These are phyloP conservation scores for Cryptosporidium sp. DNA, from an alignment of 169 alveolate genomes.

Conservation along the genomic window DNA sequence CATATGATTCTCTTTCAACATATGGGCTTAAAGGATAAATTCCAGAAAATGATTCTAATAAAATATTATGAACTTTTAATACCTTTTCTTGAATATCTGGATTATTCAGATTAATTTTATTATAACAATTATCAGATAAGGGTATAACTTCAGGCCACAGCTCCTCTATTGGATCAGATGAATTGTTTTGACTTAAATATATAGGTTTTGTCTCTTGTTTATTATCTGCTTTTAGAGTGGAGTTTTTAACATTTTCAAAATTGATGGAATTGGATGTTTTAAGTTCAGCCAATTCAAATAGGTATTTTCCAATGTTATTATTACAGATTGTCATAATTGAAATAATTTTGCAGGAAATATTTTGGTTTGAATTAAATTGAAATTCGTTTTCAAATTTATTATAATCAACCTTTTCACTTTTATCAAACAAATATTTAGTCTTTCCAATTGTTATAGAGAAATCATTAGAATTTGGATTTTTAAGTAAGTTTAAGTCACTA, in stretches of 20 bases:
- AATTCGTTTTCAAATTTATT: not conserved
- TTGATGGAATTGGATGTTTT: not conserved
- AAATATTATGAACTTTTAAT: not conserved
- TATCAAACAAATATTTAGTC: not conserved
- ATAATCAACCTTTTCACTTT: not conserved
- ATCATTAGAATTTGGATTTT: constrained; percentile 9
- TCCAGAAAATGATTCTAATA: constrained; percentile 1
- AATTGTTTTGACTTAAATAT: not conserved
- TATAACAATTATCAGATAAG: constrained; percentile 29
- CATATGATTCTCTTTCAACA: not conserved
- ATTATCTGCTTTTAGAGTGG: not conserved
- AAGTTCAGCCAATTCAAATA: not conserved
- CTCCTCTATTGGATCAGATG: not conserved
- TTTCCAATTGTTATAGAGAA: constrained; percentile 8
- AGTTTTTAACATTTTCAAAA: not conserved
- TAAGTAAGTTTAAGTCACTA: constrained; percentile 22
- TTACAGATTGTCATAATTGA: not conserved
- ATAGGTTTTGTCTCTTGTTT: not conserved
- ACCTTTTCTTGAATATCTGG: constrained; percentile 16
- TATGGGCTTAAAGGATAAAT: not conserved
- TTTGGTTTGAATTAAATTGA: not conserved
- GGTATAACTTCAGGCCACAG: constrained; percentile 48
- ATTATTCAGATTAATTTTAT: constrained; percentile 8
- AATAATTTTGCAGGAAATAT: not conserved
- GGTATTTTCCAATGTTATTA: not conserved